Percentiles rank a stretch among this genome's conserved stretches.
phyloP scores from a whole-genome alignment of 176 grass and related monocot genomes.

The Leersia perrieri region DNA sequence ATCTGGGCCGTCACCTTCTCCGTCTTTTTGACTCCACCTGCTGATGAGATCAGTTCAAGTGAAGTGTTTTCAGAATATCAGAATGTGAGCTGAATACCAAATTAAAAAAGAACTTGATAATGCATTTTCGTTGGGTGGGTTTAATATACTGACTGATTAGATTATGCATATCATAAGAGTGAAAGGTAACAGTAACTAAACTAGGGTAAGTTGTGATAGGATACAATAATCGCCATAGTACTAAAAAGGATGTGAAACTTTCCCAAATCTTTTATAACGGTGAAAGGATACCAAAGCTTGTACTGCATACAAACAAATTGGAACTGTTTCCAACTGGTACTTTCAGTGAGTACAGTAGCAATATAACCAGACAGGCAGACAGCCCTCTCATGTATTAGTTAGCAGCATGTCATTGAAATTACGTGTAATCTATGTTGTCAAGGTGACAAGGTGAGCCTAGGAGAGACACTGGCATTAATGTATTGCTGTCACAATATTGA shows the following conservation, averaged over 20 bases:
- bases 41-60: constrained; percentile 15
- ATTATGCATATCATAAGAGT: constrained; percentile 5
- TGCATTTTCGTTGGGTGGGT: not conserved
- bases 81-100: not conserved
- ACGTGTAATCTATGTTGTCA: not conserved
- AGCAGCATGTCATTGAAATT: not conserved
- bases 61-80: not conserved
- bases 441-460: not conserved
- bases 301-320: not conserved
- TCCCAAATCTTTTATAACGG: not conserved
- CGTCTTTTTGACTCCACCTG: constrained; percentile 85
- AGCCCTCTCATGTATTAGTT: not conserved
- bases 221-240: not conserved
- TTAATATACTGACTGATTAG: not conserved
- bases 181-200: not conserved
- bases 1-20: constrained; percentile 62
- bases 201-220: not conserved
- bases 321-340: not conserved
- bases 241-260: not conserved
- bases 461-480: not conserved
- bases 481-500: not conserved
- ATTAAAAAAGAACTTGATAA: not conserved
- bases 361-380: not conserved
- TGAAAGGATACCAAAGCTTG: not conserved
- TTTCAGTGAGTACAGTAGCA: not conserved